Conservation (phyloP, 805 yeast genomes). For the Metschnikowia cerradonensis region DNA sequence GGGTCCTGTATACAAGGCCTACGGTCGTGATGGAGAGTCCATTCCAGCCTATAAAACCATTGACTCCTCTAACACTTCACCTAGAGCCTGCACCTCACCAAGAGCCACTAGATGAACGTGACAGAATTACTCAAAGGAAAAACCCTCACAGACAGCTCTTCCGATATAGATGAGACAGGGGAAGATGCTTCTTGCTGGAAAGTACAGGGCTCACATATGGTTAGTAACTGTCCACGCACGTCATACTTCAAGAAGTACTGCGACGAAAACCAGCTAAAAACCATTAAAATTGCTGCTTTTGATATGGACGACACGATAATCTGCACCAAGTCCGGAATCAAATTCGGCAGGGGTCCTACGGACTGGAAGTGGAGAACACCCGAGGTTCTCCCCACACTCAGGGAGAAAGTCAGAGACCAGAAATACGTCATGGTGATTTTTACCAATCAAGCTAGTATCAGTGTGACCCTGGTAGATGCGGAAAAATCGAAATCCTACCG, state of each 20-base stretch:
- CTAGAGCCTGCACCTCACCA: no score
- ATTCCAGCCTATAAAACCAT: background rate
- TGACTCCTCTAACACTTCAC: no score
- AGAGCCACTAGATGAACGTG: background rate
- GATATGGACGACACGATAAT: slow-evolving; percentile 84
- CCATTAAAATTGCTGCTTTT: slow-evolving; percentile 58
- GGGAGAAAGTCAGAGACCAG: slow-evolving; percentile 20
- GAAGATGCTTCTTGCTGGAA: slow-evolving; percentile 22
- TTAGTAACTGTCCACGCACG: slow-evolving; percentile 36
- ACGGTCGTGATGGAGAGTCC: background rate
- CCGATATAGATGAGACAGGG: background rate
- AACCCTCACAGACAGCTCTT: no score
- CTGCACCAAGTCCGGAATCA: slow-evolving; percentile 56
- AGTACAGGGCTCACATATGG: slow-evolving; percentile 39
- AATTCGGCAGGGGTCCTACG: slow-evolving; percentile 50
- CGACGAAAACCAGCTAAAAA: background rate
- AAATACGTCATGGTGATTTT: slow-evolving; percentile 58
- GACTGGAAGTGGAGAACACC: slow-evolving; percentile 68
- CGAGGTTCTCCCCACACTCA: slow-evolving; percentile 18
- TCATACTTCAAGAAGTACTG: slow-evolving; percentile 2
- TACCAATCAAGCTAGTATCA: slow-evolving; percentile 79
- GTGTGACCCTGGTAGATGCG: slow-evolving; percentile 26
- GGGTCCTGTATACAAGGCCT: background rate
- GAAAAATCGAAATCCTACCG: slow-evolving; percentile 29
- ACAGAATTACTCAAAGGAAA: slow-evolving; percentile 1